Base-by-base conservation (phyloP, 129 eudicot species). In the Pulicaria dysenterica region DNA sequence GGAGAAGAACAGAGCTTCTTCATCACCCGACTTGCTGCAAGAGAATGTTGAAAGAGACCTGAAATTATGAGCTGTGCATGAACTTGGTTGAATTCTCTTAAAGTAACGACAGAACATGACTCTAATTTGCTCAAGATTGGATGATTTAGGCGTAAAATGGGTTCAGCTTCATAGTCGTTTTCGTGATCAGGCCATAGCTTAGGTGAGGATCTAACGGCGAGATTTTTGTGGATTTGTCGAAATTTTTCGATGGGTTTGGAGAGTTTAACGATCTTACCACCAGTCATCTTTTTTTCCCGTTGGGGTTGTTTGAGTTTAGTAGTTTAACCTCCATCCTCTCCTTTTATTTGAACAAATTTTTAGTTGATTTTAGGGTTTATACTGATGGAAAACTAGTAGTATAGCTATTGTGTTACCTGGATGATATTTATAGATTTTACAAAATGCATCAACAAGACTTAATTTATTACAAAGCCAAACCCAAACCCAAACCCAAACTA, bases 1-100 rank as follows among this genome's bases (percentile, higher is more conserved):
- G 79, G 82, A 12, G 69, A 72, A 65, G 87, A 79, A 50, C 85
- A 89, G 4, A 89, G 87, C 75, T 84, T 89, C 74, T 85, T 89
- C 1, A 86, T 54, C 5, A 75, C 87, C 0, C 89, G 83, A 65
- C 91, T 55, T 8, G 83, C 63, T 11, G 82, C 83, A 17, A 86
- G 82, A 5, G 96, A 73, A 38, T 89, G 84, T 3, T 89, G 91
- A 72, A 86, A 86, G 64, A 89, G 78, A 55, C 76, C 83, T 51
- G 82, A 86, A 50, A 89, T 47, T 17, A 79, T 24, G 68, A 89
- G 87, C 15, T 89, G 96, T 46, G 87, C 42, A 39, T 86, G 89
- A 8, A 86, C 70, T 82, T 89, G 96, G 72, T 83, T 77, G 75
- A 89, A 89, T 34, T 83, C 39, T 6, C 4, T 57, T 1, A 84